Conservation (phyloP, 495 filamentous ascomycete species). For the Penicillium flavigenum region DNA sequence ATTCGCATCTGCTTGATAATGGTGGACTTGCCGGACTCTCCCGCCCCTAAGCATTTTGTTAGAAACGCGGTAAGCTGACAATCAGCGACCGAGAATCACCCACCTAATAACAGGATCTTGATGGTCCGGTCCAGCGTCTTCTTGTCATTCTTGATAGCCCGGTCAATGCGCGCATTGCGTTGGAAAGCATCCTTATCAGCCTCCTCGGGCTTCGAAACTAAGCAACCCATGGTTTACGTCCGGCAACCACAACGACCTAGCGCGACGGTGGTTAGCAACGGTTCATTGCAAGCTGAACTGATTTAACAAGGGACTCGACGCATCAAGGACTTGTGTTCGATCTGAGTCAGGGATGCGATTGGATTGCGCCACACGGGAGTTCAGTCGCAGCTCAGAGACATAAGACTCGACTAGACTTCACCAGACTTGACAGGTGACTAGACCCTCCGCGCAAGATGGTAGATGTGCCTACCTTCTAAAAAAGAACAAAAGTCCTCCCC, state of each 20-base stretch:
- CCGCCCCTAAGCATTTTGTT: conserved; percentile 64
- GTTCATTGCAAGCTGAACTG: conserved; percentile 1
- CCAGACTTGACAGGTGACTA: not conserved
- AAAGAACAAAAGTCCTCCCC: not conserved
- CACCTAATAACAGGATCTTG: conserved; percentile 81
- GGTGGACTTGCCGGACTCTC: conserved; percentile 97
- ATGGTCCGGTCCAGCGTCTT: conserved; percentile 76
- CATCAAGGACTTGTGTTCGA: conserved; percentile 4
- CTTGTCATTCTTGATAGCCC: conserved; percentile 74
- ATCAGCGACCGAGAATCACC: conserved; percentile 24
- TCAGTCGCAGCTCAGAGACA: conserved; percentile 18
- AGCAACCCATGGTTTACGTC: conserved; percentile 43
- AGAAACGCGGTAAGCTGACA: conserved; percentile 11
- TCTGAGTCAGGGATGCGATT: conserved; percentile 37
- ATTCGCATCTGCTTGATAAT: conserved; percentile 99
- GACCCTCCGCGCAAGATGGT: not conserved
- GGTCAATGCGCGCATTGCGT: conserved; percentile 66
- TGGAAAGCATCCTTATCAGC: conserved; percentile 44
- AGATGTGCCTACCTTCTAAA: conserved; percentile 11
- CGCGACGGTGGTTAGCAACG: conserved; percentile 12
- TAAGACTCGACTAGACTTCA: conserved; percentile 8
- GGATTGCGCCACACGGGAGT: conserved; percentile 11
- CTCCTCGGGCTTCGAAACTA: conserved; percentile 43
- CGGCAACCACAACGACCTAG: conserved; percentile 9
- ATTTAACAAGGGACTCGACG: conserved; percentile 1